Conservation (phyloP, 257 asterid species). For the Fraxinus excelsior region DNA sequence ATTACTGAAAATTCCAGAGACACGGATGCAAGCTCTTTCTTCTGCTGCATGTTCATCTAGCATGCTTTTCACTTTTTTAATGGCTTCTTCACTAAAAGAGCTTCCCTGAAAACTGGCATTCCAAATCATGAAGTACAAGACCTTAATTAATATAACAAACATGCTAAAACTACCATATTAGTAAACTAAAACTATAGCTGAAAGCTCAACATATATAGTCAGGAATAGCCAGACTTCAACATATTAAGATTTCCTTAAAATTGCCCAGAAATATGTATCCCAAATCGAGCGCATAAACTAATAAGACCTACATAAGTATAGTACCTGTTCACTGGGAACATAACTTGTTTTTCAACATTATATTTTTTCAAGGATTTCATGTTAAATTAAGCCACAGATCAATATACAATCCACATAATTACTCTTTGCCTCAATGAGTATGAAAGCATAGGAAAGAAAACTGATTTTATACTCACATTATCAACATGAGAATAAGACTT, state of each 20-base stretch:
- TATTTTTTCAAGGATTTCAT: conserved; percentile 35
- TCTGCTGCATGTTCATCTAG: too few relatives aligned
- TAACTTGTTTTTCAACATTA: conserved; percentile 44
- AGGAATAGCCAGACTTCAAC: too few relatives aligned
- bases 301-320: neutral
- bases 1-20: conserved; percentile 25
- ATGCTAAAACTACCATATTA: conserved; percentile 24
- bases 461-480: conserved; percentile 53
- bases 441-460: conserved; percentile 17
- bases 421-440: conserved; percentile 8
- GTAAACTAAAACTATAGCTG: conserved; percentile 18
- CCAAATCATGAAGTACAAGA: conserved; percentile 28
- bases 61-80: too few relatives aligned
- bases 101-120: neutral
- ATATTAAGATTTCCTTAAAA: too few relatives aligned
- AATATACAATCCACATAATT: conserved; percentile 18
- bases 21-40: conserved; percentile 17
- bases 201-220: conserved; percentile 1
- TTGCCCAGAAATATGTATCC: too few relatives aligned
- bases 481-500: conserved; percentile 96
- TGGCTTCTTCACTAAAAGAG: too few relatives aligned
- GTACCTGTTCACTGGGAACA: conserved; percentile 46
- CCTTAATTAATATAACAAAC: conserved; percentile 12
- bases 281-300: neutral
- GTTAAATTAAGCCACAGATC: conserved; percentile 29